Conservation (phyloP, 257 asterid species). For the Fraxinus americana region DNA sequence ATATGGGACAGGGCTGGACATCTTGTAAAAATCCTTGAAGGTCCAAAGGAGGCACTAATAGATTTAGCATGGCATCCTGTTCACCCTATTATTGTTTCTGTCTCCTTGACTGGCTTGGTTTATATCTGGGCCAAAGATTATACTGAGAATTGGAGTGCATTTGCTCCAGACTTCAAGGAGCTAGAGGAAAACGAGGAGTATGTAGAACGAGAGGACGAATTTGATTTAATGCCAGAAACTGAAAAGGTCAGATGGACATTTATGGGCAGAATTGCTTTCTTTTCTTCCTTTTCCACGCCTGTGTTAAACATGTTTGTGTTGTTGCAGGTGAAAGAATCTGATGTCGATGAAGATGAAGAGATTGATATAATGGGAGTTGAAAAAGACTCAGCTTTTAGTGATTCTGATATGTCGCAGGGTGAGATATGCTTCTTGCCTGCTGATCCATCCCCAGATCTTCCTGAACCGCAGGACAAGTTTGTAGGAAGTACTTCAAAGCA, state of each 20-base stretch:
- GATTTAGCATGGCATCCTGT: slow-evolving; percentile 98
- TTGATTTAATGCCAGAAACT: slow-evolving; percentile 73
- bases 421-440: slow-evolving; percentile 81
- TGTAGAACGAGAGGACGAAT: slow-evolving; percentile 89
- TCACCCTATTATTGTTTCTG: slow-evolving; percentile 81
- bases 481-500: slow-evolving; percentile 57
- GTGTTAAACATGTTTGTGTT: slow-evolving; percentile 25
- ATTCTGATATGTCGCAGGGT: slow-evolving; percentile 81
- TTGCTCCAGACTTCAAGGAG: slow-evolving; percentile 95
- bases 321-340: slow-evolving; percentile 71
- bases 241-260: slow-evolving; percentile 53
- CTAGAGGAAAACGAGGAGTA: slow-evolving; percentile 96
- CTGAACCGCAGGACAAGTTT: slow-evolving; percentile 65
- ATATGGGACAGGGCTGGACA: slow-evolving; percentile 94
- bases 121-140: slow-evolving; percentile 97
- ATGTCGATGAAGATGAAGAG: slow-evolving; percentile 74
- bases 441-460: slow-evolving; percentile 71
- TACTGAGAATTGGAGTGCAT: slow-evolving; percentile 97
- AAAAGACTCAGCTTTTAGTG: slow-evolving; percentile 79
- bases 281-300: neutral
- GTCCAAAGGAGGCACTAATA: slow-evolving; percentile 85
- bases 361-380: slow-evolving; percentile 66
- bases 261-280: neutral
- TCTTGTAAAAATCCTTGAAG: slow-evolving; percentile 93
- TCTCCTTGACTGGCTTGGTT: slow-evolving; percentile 78